phyloP scores from a whole-genome alignment of 176 grass and related monocot species.

The Oryza longistaminata region DNA sequence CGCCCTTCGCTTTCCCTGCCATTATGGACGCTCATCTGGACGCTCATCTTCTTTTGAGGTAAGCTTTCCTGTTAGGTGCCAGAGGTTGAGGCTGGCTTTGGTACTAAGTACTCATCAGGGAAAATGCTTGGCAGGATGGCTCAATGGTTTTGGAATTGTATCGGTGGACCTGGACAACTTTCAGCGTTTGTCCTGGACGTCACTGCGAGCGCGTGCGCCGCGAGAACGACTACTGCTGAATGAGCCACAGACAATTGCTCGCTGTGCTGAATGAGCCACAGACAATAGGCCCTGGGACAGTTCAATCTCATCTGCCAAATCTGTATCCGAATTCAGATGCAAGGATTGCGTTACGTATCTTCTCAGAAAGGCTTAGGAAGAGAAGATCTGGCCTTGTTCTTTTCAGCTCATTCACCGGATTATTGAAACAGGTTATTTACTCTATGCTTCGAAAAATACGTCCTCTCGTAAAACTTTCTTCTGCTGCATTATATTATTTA shows the following conservation, averaged over 20 bases:
- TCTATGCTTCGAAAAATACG: too few species aligned
- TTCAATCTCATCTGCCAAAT: background rate
- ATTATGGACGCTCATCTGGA: conserved; percentile 20
- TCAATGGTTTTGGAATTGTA: conserved; percentile 20
- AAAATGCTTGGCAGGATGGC: conserved; percentile 41
- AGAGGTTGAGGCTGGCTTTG: conserved; percentile 10
- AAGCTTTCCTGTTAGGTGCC: conserved; percentile 25
- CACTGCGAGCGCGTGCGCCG: conserved; percentile 15
- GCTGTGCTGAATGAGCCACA: background rate
- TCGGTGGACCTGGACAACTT: conserved; percentile 28
- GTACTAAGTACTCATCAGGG: background rate
- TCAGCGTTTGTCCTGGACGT: background rate
- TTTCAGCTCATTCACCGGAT: too few species aligned
- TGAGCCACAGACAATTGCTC: conserved; percentile 3
- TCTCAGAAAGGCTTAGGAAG: background rate
- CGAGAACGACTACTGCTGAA: conserved; percentile 24
- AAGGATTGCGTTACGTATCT: background rate
- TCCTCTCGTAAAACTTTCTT: too few species aligned
- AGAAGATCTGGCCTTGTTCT: background rate
- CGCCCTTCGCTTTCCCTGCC: conserved; percentile 4
- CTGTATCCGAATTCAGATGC: background rate
- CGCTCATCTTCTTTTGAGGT: conserved; percentile 20
- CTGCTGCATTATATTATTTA: too few species aligned
- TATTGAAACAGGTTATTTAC: too few species aligned
- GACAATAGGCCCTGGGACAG: conserved; percentile 2